A percentile compares a stretch with the other conserved stretches of the same genome.
Evolutionary conservation across 148 eudicot species (phyloP).

Genomic region (Camellia lanceoleosa): DNA sequence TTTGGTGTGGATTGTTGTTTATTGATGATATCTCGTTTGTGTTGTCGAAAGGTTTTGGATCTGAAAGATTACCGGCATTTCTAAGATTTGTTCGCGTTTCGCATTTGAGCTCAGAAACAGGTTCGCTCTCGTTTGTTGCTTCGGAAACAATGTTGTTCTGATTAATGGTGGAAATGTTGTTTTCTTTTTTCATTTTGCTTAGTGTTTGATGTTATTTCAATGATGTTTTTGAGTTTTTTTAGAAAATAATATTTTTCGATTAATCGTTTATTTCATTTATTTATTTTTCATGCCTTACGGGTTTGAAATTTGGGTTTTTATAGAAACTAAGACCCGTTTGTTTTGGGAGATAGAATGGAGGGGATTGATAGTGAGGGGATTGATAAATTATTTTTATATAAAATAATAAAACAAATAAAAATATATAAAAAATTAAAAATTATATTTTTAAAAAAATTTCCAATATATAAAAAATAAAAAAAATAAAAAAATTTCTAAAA

Average conservation of each 20-base stretch:
- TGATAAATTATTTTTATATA: too few relatives aligned
- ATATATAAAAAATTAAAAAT: too few relatives aligned
- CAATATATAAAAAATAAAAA: too few relatives aligned
- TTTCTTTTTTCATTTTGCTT: neutral
- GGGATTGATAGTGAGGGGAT: too few relatives aligned
- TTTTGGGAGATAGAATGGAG: too few relatives aligned
- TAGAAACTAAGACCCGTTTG: too few relatives aligned
- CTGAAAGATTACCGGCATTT: neutral
- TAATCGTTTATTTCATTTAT: neutral
- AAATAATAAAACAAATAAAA: too few relatives aligned
- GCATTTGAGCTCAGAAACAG: constrained; percentile 4
- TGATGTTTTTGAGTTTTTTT: neutral
- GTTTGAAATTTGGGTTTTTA: neutral
- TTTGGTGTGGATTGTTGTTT: neutral
- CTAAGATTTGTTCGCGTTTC: neutral
- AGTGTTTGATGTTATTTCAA: neutral
- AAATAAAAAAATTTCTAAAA: too few relatives aligned
- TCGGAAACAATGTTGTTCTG: neutral
- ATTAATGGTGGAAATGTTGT: neutral
- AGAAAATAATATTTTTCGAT: neutral
- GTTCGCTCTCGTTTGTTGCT: neutral
- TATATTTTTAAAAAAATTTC: too few relatives aligned
- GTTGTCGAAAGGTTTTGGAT: constrained; percentile 10
- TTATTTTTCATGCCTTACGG: neutral
- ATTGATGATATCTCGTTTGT: too few relatives aligned